phyloP scores from a whole-genome alignment of 169 alveolate species.

The Eimeria maxima region DNA sequence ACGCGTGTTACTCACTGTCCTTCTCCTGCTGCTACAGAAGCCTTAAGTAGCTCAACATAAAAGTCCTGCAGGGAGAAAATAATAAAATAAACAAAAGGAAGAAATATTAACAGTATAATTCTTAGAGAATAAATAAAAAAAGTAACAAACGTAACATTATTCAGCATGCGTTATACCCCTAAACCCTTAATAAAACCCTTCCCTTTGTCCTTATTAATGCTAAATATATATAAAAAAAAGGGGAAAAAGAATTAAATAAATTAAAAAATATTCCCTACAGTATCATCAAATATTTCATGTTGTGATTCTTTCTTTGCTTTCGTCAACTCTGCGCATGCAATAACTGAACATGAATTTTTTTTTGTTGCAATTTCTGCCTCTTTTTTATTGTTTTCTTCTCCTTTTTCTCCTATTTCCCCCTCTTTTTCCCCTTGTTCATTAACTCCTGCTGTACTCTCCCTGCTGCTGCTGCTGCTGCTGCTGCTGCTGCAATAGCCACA shows the following conservation, averaged over 20 bases:
- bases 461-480: background rate
- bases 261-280: background rate
- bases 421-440: no score
- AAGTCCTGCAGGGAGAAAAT: constrained; percentile 56
- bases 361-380: background rate
- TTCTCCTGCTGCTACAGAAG: constrained; percentile 30
- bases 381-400: background rate
- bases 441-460: background rate
- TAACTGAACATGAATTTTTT: background rate
- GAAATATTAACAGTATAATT: background rate
- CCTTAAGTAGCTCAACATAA: constrained; percentile 64
- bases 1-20: background rate
- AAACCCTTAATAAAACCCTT: background rate
- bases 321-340: background rate
- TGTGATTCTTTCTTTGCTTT: background rate
- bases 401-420: background rate
- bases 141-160: background rate
- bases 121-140: background rate
- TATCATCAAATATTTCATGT: constrained; percentile 16
- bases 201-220: no score
- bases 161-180: background rate
- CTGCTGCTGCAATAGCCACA: background rate
- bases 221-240: background rate
- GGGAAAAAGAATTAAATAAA: background rate
- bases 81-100: background rate